Base-by-base conservation (phyloP, 306 rosid genomes). In the Phaseolus lunatus region DNA sequence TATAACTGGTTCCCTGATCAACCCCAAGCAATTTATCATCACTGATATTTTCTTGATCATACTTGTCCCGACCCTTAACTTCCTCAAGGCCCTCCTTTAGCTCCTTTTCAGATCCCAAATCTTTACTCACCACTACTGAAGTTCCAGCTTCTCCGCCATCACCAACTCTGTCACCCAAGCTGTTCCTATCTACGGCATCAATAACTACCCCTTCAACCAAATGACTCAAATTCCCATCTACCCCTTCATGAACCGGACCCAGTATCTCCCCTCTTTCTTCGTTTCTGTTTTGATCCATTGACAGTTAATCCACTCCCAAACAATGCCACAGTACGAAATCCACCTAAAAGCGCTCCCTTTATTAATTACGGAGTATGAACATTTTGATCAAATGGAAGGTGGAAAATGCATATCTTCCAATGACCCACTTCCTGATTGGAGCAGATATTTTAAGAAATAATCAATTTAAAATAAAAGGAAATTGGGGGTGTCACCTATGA, bases 281-380 rank as follows among this genome's bases (percentile, higher is more conserved):
- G 31, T 44, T 63, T 76, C 57, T 77, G 58, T 80, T 85, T 71
- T 45, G 85, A 84, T 84, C 93, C 97, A 92, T 92, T 47, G 47
- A 78, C 70, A 72, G 67, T 41, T 54, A 7, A 54, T 53, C 75
- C 72, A 82, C 84, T 67, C 14, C 73, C 76, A 9, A 64, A 71
- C 76, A 31, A 64, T 44, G 70, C 37, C 80, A 72, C 49, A 43
- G 58, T 2, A 29, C 77, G 58, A 45, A 84, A 57, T 80, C 75
- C 65, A 56, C 79, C 58, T 10, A 50, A 47, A 64, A 67, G 53
- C n/a, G 3, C 19, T 39, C 12, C 52, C 35, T 58, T 47, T 43
- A 31, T 45, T 62, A 64, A 58, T 13, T 72, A 49, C 67, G 82
- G 35, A 78, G 18, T 66, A 79, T n/a, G 83, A 73, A 70, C 82